Evolutionary conservation across 2,329 filamentous ascomycete genomes (phyloP), one percentile per base, ranked within the genome.

Genomic region (Aspergillus pseudoterreus): DNA sequence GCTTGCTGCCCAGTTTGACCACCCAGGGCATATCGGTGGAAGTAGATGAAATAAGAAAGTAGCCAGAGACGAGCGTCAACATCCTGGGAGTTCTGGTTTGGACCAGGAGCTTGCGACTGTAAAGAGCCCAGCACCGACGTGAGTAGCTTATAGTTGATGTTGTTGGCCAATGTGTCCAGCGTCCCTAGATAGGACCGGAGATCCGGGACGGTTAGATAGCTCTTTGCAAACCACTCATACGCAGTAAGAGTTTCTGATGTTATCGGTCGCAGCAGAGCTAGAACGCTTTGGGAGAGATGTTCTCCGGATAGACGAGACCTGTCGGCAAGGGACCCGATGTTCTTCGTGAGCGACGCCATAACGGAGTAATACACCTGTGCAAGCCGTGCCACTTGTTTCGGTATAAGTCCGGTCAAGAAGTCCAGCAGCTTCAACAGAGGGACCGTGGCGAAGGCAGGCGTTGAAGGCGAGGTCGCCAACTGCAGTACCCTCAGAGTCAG

Each of bases 31-130:
- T 75, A 72, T 35, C 75, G 74, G 55, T 82, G 76, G 58, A 83
- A 78, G 63, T 76, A 84, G 44, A 86, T 81, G 54, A 85, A 78
- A 55, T 82, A 79, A 21, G 79, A 76, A 39, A 86, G 71, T 8
- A 86, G 69, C 74, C 82, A 84, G 15, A 84, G 64, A 14, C 78
- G 75, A 52, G 68, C 68, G 39, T 74, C 67, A 9, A 65, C 63
- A 53, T 71, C 68, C 21, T 68, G 63, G 27, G 71, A 46, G 58
- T 58, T 49, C 54, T 69, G 55, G 15, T 66, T 63, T 4, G 57
- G 59, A 27, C 61, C 58, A 24, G 51, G 47, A 6, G 57, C 52
- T 12, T 58, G 51, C 59, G 44, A 64, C 58, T 64, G 71, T 55
- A 59, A 54, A 49, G 64, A 53, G 15, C 65, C 64, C 48, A 78